Conservation (phyloP, 495 filamentous ascomycete genomes). For the Copromyces sp. region DNA sequence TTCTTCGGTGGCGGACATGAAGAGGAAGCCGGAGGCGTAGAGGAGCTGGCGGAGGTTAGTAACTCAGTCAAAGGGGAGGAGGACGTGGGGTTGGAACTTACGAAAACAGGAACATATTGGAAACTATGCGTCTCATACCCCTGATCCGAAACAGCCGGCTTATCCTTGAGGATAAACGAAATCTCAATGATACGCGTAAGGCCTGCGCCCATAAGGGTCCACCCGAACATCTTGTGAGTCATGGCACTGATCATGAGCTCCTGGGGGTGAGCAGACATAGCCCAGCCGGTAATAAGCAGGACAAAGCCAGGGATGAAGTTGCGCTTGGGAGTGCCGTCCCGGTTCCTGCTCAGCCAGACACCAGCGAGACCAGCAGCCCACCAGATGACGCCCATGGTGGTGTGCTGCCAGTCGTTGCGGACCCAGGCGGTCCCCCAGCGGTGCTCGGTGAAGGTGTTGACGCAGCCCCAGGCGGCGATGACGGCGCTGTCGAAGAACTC, state of each 20-base stretch:
- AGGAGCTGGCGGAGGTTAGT: slow-evolving; percentile 51
- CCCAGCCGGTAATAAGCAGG: slow-evolving; percentile 88
- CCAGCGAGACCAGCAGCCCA: slow-evolving; percentile 88
- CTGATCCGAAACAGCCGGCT: slow-evolving; percentile 44
- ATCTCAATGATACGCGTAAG: slow-evolving; percentile 81
- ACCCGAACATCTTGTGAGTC: slow-evolving; percentile 89
- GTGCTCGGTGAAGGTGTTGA: slow-evolving; percentile 98
- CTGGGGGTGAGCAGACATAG: slow-evolving; percentile 85
- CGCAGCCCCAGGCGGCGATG: slow-evolving; percentile 87
- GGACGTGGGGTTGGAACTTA: slow-evolving; percentile 37
- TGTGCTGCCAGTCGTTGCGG: slow-evolving; percentile 94
- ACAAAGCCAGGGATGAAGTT: slow-evolving; percentile 90
- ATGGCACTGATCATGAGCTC: slow-evolving; percentile 70
- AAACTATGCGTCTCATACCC: slow-evolving; percentile 64
- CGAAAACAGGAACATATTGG: slow-evolving; percentile 85
- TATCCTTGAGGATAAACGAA: slow-evolving; percentile 73
- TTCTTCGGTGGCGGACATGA: slow-evolving; percentile 96
- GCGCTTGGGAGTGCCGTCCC: slow-evolving; percentile 75
- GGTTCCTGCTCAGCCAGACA: slow-evolving; percentile 77
- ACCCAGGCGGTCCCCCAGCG: slow-evolving; percentile 86
- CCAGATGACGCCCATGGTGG: slow-evolving; percentile 95
- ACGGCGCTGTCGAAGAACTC: slow-evolving; percentile 94
- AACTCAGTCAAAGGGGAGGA: not conserved
- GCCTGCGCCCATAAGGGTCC: slow-evolving; percentile 88
- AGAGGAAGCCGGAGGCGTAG: slow-evolving; percentile 88